Conservation (phyloP, 495 filamentous ascomycete species). For the Pyronema domesticum region DNA sequence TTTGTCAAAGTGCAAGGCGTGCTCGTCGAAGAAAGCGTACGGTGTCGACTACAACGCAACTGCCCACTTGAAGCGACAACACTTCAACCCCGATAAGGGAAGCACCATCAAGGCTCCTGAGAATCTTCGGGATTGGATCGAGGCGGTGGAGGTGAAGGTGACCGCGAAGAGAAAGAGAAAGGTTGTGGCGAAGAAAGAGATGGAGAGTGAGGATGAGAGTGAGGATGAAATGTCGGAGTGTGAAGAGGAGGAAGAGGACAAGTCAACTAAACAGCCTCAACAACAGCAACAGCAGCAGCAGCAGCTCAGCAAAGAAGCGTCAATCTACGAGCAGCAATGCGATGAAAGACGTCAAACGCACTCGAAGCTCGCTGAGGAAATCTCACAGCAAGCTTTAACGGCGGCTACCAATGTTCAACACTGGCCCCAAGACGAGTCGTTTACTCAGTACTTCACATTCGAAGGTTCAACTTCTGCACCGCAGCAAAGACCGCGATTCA, state of each 20-base stretch:
- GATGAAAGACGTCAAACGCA: background rate
- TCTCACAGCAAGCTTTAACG: background rate
- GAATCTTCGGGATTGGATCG: conserved; percentile 3
- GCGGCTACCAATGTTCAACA: background rate
- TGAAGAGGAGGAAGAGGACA: background rate
- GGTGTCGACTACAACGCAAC: conserved; percentile 92
- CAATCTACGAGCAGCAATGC: background rate
- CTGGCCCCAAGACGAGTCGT: no score
- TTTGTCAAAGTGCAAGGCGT: conserved; percentile 76
- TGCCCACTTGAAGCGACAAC: conserved; percentile 73
- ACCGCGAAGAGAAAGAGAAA: background rate
- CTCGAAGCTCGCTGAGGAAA: background rate
- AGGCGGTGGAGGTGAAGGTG: background rate
- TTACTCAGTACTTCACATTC: no score
- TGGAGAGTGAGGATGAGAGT: background rate
- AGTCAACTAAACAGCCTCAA: background rate
- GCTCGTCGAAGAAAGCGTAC: conserved; percentile 56
- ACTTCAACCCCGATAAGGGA: conserved; percentile 47
- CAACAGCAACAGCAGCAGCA: background rate
- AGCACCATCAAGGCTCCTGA: background rate
- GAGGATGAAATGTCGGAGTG: background rate
- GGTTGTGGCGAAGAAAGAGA: background rate
- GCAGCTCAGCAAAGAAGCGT: no score
- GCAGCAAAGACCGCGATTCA: no score
- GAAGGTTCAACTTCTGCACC: no score